Evolutionary conservation across 1,139 yeast genomes (phyloP).

Genomic region (Saccharomyces hybrid): DNA sequence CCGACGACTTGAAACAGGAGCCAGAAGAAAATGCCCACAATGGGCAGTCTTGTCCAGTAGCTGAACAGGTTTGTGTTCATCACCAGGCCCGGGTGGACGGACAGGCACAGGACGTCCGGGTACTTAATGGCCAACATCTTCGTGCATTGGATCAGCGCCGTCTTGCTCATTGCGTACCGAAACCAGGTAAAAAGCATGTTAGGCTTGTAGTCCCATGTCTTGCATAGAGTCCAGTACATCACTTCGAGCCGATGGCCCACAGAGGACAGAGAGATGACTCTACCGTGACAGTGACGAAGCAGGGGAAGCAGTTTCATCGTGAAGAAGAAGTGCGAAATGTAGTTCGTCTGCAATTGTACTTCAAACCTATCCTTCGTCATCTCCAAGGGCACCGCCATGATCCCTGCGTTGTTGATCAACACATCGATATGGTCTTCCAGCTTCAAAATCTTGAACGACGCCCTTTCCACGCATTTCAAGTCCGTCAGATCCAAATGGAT

Average conservation of each 20-base stretch:
- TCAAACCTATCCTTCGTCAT: slow-evolving; percentile 67
- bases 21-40: slow-evolving; percentile 67
- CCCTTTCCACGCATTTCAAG: slow-evolving; percentile 48
- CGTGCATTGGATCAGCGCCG: slow-evolving; percentile 70
- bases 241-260: slow-evolving; percentile 57
- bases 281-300: slow-evolving; percentile 38
- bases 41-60: slow-evolving; percentile 71
- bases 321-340: slow-evolving; percentile 64
- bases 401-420: slow-evolving; percentile 73
- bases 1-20: slow-evolving; percentile 61
- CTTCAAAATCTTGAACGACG: slow-evolving; percentile 43
- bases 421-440: slow-evolving; percentile 51
- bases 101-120: slow-evolving; percentile 55
- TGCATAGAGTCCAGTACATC: slow-evolving; percentile 42
- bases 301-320: slow-evolving; percentile 54
- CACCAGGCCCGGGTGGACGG: slow-evolving; percentile 83
- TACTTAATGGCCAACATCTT: slow-evolving; percentile 57
- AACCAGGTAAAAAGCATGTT: slow-evolving; percentile 67
- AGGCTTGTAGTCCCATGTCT: slow-evolving; percentile 53
- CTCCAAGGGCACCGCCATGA: slow-evolving; percentile 65
- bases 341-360: slow-evolving; percentile 73
- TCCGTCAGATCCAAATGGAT: slow-evolving; percentile 57
- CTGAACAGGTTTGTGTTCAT: slow-evolving; percentile 69
- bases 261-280: slow-evolving; percentile 64
- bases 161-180: slow-evolving; percentile 72